Base-by-base conservation (phyloP, 441 rosid species). In the Corymbia calophylla region DNA sequence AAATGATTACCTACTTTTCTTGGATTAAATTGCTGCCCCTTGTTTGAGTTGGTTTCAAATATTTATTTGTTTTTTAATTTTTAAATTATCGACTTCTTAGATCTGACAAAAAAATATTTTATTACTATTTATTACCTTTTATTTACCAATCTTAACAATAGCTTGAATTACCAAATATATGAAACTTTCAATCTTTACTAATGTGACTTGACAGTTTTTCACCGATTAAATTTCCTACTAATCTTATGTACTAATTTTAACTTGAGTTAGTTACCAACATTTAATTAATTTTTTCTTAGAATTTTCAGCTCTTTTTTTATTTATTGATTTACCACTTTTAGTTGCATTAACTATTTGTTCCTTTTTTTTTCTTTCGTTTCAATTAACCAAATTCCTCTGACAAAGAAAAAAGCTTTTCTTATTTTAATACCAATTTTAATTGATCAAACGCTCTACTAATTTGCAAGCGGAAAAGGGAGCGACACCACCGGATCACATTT, bases 401-500 rank as follows among this genome's bases (percentile, higher is more conserved):
- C 4, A 32, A 8, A 31, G 4, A 66, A 66, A 64, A 68, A 66
- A n/a, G 19, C 21, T 64, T 64, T 31, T 15, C 10, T 62, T 62
- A n/a, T 31, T 10, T 35, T 6, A 39, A 6, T 73, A 21, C 29
- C 82, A 39, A 73, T 6, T 0, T 39, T 73, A 31, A 73, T 73
- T 39, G 81, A 70, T 48, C 27, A 17, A 68, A 16, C 23, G 25
- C 44, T 32, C 18, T 58, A 58, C 44, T 17, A 68, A 68, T 68
- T 68, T 13, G 64, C n/a, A 29, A 58, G 64, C 64, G 29, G 25
- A 10, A 58, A 29, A 3, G 44, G 25, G 1, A 66, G 92, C 94
- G 91, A 95, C 60, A 91, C 94, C 92, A 95, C 96, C 97, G 91
- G 89, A 94, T 95, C 73, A 93, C 95, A n/a, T 94, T 94, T 35